Percentiles rank a stretch among this genome's conserved stretches.
Evolutionary conservation across 805 yeast species (phyloP).

Genomic region (Kodamaea jinghongensis): DNA sequence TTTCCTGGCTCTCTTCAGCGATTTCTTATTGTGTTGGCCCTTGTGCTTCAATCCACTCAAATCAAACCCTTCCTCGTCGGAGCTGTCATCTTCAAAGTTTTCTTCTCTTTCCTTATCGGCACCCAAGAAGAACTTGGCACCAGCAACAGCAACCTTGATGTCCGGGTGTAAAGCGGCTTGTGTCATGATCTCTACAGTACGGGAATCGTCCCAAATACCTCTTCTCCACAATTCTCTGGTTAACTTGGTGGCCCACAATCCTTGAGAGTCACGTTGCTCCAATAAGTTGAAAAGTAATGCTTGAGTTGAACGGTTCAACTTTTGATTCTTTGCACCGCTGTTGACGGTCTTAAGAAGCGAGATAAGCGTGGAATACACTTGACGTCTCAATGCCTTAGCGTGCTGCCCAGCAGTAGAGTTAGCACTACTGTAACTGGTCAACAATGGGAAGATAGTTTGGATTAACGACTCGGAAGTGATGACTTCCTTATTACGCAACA

Average conservation of each 20-base stretch:
- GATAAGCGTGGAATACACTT: conserved; percentile 76
- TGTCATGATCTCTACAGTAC: conserved; percentile 97
- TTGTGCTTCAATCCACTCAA: conserved; percentile 73
- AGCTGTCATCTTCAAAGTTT: conserved; percentile 66
- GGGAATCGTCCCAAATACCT: conserved; percentile 96
- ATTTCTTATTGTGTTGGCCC: conserved; percentile 78
- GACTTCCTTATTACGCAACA: conserved; percentile 83
- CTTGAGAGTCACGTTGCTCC: conserved; percentile 73
- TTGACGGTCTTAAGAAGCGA: conserved; percentile 79
- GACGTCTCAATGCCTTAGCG: conserved; percentile 78
- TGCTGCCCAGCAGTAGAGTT: conserved; percentile 50
- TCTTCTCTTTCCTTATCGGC: conserved; percentile 94
- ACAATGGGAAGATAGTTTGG: conserved; percentile 83
- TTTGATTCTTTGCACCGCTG: conserved; percentile 86
- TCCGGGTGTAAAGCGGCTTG: conserved; percentile 91
- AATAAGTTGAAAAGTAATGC: conserved; percentile 85
- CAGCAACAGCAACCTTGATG: conserved; percentile 82
- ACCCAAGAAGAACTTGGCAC: conserved; percentile 87
- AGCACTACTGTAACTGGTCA: conserved; percentile 58
- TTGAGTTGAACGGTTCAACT: conserved; percentile 85
- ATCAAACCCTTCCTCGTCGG: conserved; percentile 72
- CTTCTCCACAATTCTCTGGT: conserved; percentile 97
- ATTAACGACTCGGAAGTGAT: conserved; percentile 77
- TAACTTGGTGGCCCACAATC: conserved; percentile 93
- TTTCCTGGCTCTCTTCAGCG: conserved; percentile 76